phyloP scores from a whole-genome alignment of 2,329 filamentous ascomycete species.

The Emericellopsis atlantica region DNA sequence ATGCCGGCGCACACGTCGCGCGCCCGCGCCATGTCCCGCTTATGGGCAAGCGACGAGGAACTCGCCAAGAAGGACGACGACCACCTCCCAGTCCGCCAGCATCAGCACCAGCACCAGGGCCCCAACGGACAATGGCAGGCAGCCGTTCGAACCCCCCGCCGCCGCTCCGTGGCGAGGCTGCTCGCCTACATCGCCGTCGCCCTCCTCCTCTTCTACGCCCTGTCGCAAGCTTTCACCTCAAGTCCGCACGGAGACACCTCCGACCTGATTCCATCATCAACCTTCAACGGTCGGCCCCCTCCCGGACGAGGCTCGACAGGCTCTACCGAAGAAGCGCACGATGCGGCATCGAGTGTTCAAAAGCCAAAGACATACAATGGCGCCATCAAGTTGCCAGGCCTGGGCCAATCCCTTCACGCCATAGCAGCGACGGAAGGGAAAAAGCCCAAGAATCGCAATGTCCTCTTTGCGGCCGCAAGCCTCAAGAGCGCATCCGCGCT shows the following conservation, averaged over 20 bases:
- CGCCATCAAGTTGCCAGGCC: slow-evolving; percentile 52
- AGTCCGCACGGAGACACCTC: too few relatives aligned
- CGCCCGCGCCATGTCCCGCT: slow-evolving; percentile 14
- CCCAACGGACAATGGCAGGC: slow-evolving; percentile 25
- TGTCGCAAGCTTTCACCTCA: neutral
- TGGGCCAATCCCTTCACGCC: slow-evolving; percentile 50
- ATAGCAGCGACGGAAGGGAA: slow-evolving; percentile 41
- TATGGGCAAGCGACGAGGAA: slow-evolving; percentile 40
- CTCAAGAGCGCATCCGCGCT: slow-evolving; percentile 60
- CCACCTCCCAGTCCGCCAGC: slow-evolving; percentile 5
- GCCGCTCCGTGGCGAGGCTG: slow-evolving; percentile 42
- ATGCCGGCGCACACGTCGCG: neutral
- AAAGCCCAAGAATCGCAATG: slow-evolving; percentile 46
- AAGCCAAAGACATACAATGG: slow-evolving; percentile 48
- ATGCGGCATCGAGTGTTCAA: slow-evolving; percentile 3
- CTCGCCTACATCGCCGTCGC: slow-evolving; percentile 30
- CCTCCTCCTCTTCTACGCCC: slow-evolving; percentile 14
- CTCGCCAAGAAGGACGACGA: slow-evolving; percentile 51
- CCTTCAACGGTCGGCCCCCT: too few relatives aligned
- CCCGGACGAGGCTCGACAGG: neutral
- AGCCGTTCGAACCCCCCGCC: slow-evolving; percentile 24
- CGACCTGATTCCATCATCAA: too few relatives aligned
- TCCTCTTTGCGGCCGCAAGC: slow-evolving; percentile 69
- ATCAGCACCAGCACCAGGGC: slow-evolving; percentile 7
- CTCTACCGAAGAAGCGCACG: neutral